These are phyloP conservation scores for Porcisia deanei DNA, from an alignment of 208 protist species.

Conservation along the genomic window DNA sequence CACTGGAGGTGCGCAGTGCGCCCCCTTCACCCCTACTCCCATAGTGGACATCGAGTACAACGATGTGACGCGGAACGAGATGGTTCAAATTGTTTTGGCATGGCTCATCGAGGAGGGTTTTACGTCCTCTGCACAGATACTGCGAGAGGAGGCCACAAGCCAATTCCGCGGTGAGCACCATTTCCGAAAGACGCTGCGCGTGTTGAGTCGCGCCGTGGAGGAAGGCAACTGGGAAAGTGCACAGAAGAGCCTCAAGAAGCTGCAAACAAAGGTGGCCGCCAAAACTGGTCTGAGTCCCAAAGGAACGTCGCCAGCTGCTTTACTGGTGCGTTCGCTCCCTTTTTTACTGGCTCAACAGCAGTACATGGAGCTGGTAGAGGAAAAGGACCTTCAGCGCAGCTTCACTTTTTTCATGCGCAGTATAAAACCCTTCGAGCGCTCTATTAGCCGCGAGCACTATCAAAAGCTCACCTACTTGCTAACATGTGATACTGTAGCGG, in stretches of 20 bases:
- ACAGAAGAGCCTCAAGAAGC: conserved; percentile 58
- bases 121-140: conserved; percentile 78
- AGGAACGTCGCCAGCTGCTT: conserved; percentile 22
- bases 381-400: conserved; percentile 69
- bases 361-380: conserved; percentile 84
- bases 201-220: conserved; percentile 63
- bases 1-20: not conserved
- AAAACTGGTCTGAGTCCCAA: conserved; percentile 26
- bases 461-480: conserved; percentile 84
- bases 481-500: conserved; percentile 74
- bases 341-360: conserved; percentile 79
- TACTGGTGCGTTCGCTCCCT: conserved; percentile 54
- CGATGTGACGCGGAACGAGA: conserved; percentile 65
- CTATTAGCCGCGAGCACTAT: conserved; percentile 69
- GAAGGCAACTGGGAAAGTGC: conserved; percentile 81
- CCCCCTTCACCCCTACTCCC: conserved; percentile 20
- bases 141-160: conserved; percentile 77
- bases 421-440: conserved; percentile 79
- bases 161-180: conserved; percentile 73
- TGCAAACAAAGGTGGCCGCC: conserved; percentile 33
- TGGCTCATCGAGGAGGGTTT: conserved; percentile 79
- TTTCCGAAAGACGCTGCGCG: conserved; percentile 69
- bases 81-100: conserved; percentile 65
- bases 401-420: conserved; percentile 84
- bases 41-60: conserved; percentile 66